A percentile compares a stretch with the other conserved stretches of the same genome.
phyloP scores from a whole-genome alignment of 305 asterid species.

The Stenogyne calaminthoides region DNA sequence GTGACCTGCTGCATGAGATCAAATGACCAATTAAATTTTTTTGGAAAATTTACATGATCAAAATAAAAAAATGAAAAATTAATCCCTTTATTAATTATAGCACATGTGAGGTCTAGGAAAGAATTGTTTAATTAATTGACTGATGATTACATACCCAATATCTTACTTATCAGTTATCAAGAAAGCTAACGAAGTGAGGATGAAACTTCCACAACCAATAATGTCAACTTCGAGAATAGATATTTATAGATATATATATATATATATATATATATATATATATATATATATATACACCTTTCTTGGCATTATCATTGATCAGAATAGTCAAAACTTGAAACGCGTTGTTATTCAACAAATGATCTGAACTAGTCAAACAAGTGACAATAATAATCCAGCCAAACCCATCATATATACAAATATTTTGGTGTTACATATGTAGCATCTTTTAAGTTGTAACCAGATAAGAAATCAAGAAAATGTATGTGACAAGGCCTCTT shows the following conservation, averaged over 20 bases:
- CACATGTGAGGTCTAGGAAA: too few relatives aligned
- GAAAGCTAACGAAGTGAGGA: background rate
- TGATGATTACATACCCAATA: background rate
- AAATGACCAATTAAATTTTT: too few relatives aligned
- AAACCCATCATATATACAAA: background rate
- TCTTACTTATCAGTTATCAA: too few relatives aligned
- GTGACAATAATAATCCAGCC: background rate
- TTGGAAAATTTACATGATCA: too few relatives aligned
- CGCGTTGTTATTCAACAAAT: background rate
- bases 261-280: too few relatives aligned
- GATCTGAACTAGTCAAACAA: background rate
- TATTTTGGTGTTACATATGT: background rate
- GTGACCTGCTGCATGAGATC: too few relatives aligned
- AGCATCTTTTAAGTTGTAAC: background rate
- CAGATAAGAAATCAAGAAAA: background rate
- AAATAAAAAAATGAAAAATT: too few relatives aligned
- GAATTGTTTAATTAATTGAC: too few relatives aligned
- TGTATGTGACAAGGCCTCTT: slow-evolving; percentile 64
- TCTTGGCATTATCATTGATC: background rate
- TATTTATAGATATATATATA: background rate
- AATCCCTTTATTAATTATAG: too few relatives aligned
- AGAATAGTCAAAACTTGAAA: background rate
- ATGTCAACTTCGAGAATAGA: background rate
- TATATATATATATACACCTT: background rate
- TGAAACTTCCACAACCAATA: background rate